Conservation (phyloP, 2,329 filamentous ascomycete species). For the Xylariaceae sp. region DNA sequence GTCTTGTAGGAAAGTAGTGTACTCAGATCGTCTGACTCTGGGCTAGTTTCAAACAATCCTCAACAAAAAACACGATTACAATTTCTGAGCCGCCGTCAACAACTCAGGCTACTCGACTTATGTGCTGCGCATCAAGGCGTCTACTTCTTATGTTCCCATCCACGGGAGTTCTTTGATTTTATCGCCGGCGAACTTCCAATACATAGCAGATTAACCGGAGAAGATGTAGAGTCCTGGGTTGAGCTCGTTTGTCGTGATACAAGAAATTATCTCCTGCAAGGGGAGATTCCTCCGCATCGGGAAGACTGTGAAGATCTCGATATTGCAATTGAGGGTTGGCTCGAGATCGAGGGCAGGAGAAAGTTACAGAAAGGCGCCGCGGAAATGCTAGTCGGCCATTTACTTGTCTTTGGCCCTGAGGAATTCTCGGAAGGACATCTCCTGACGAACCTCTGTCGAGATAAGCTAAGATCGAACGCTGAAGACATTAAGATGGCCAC, state of each 20-base stretch:
- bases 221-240: slow-evolving; percentile 5
- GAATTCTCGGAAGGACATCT: slow-evolving; percentile 10
- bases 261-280: slow-evolving; percentile 5
- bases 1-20: background rate
- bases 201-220: background rate
- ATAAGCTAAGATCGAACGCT: slow-evolving; percentile 10
- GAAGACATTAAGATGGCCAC: slow-evolving; percentile 9
- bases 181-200: slow-evolving; percentile 6
- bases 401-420: slow-evolving; percentile 18
- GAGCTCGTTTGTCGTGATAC: slow-evolving; percentile 12
- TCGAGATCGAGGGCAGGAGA: slow-evolving; percentile 19
- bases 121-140: slow-evolving; percentile 12
- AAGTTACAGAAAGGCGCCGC: slow-evolving; percentile 2
- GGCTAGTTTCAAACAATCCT: background rate
- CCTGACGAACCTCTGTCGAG: slow-evolving; percentile 8
- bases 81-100: background rate
- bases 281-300: slow-evolving; percentile 6
- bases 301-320: slow-evolving; percentile 14
- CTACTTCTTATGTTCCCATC: slow-evolving; percentile 7
- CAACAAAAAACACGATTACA: background rate
- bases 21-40: background rate
- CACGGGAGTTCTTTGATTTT: slow-evolving; percentile 7
- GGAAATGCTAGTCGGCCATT: slow-evolving; percentile 4
- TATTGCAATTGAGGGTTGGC: slow-evolving; percentile 21
- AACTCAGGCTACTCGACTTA: slow-evolving; percentile 10